Base-by-base conservation (phyloP, 768 basidiomycete genomes). In the Termitomyces sp. region DNA sequence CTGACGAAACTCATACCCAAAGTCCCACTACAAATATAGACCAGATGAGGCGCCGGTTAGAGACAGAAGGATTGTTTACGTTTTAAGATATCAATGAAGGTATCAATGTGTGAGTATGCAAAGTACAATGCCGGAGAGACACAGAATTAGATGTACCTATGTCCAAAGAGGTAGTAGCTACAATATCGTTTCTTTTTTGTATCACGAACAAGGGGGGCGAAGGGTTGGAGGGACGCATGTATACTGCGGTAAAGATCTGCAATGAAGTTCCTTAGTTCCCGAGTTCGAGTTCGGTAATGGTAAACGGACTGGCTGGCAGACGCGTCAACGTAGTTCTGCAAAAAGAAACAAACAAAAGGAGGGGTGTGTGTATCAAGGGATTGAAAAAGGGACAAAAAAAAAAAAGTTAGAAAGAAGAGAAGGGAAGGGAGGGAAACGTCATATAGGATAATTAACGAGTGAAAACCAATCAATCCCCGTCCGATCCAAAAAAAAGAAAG, bases 101-200 rank as follows among this genome's bases (percentile, higher is more conserved):
- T 60, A 63, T 62, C 60, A 51, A 56, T 65, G 64, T 36, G 61
- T 64, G 66, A 64, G 64, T 65, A 64, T 67, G 64, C 58, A 61
- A 56, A 65, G 60, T 65, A 65, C 62, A 64, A 54, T 64, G 66
- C 57, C 45, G 42, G 31, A n/a, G 16, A 34, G 51, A 54, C 9
- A 31, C 39, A 37, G 57, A 44, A 65, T 67, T 65, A 65, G 55
- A 62, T 62, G 60, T 60, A 59, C 54, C 48, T 45, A 50, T 51
- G 56, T 58, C 55, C 59, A 57, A 53, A 54, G 56, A 60, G 55
- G 54, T 29, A 62, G 55, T 57, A n/a, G 61, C 6, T 18, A 62
- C 60, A 56, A 59, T 60, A 50, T 18, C 16, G 26, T 28, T 39
- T 56, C 54, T 61, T 52, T n/a, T 61, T 59, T 54, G 39, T 54